phyloP scores from a whole-genome alignment of 192 early-diverging fungal genomes.

The Coemansia asiatica region DNA sequence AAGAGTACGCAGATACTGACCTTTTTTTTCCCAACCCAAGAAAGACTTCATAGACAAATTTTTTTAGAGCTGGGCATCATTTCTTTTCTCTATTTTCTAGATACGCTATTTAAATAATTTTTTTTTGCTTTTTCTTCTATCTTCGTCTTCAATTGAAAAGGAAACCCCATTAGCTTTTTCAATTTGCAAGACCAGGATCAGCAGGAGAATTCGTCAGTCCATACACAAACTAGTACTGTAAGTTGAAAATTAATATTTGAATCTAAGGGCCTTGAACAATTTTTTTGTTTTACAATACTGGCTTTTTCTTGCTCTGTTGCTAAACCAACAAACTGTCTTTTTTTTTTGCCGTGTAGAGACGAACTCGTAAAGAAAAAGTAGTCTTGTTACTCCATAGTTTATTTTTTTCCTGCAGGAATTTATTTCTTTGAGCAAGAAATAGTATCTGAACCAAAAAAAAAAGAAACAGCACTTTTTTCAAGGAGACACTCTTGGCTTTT shows the following conservation, averaged over 20 bases:
- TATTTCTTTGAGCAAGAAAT: background rate
- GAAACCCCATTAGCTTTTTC: conserved; percentile 12
- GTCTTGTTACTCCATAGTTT: conserved; percentile 2
- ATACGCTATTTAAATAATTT: conserved; percentile 7
- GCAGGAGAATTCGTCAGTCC: conserved; percentile 10
- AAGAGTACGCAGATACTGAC: no score
- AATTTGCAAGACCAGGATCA: conserved; percentile 18
- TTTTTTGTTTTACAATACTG: background rate
- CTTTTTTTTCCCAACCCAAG: background rate
- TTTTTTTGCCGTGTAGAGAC: conserved; percentile 33
- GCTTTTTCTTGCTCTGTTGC: background rate
- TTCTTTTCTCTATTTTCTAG: background rate
- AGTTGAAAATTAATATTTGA: background rate
- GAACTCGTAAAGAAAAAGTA: conserved; percentile 20
- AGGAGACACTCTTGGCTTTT: background rate
- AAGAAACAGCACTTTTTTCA: background rate
- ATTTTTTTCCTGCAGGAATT: background rate
- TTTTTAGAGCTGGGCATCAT: background rate
- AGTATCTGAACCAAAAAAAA: conserved; percentile 3
- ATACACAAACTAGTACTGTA: background rate
- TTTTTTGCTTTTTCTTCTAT: conserved; percentile 3
- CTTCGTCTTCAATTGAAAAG: conserved; percentile 28
- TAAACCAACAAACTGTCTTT: background rate
- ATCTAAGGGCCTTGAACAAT: background rate
- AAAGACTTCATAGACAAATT: background rate